phyloP scores from a whole-genome alignment of 768 basidiomycete genomes.

The Pleurotus salmoneostramineus region DNA sequence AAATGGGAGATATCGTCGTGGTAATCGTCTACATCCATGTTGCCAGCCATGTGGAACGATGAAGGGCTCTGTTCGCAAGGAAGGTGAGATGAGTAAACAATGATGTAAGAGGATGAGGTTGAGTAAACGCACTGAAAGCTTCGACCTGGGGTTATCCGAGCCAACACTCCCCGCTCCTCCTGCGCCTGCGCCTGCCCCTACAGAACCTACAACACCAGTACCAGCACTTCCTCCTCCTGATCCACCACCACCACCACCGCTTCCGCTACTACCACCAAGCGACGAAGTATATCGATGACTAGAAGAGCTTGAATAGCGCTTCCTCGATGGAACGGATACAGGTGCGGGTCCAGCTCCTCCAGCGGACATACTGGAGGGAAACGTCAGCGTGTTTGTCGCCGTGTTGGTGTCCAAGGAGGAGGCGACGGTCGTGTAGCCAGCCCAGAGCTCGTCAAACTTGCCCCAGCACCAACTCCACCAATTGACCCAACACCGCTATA shows the following conservation, averaged over 20 bases:
- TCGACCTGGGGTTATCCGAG: constrained; percentile 1
- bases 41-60: constrained; percentile 37
- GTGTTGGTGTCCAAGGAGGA: constrained; percentile 21
- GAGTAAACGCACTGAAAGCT: not conserved
- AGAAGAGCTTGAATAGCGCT: constrained; percentile 77
- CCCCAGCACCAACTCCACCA: constrained; percentile 5
- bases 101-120: not conserved
- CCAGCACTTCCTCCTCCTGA: constrained; percentile 17
- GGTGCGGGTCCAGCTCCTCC: constrained; percentile 13
- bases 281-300: constrained; percentile 58
- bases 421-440: constrained; percentile 19
- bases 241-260: constrained; percentile 9
- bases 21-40: constrained; percentile 28
- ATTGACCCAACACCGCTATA: not conserved
- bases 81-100: not conserved
- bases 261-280: constrained; percentile 27
- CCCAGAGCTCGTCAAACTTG: constrained; percentile 17
- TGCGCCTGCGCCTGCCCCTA: not conserved
- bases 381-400: not conserved
- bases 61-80: constrained; percentile 28
- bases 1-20: constrained; percentile 79
- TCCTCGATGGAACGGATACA: constrained; percentile 29
- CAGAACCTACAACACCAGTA: constrained; percentile 12
- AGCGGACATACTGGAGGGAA: not conserved
- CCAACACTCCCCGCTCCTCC: not conserved